Percentiles rank a stretch among this genome's conserved stretches.
Conservation (phyloP, 139 green algal species). For the Gonium pectorale region DNA sequence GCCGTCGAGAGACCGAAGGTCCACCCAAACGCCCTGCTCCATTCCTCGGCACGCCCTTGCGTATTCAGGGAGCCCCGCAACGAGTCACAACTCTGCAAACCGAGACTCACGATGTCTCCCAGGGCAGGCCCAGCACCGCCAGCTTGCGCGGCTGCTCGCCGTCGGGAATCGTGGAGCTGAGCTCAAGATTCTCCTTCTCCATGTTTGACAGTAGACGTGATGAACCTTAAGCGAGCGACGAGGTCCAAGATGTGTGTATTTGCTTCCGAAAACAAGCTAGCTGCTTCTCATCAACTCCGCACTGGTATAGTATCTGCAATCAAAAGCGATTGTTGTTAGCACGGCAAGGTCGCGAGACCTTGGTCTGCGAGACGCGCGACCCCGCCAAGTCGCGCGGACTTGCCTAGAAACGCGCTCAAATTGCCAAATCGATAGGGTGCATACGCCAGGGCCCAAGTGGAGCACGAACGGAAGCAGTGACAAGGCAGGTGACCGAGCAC, state of each 20-base stretch:
- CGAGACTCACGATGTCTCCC: conserved; percentile 73
- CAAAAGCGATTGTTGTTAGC: background rate
- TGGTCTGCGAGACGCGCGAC: background rate
- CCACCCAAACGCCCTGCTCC: no score
- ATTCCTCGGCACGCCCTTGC: no score
- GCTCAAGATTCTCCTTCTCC: conserved; percentile 42
- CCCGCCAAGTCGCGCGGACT: background rate
- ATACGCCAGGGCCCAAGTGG: background rate
- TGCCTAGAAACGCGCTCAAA: background rate
- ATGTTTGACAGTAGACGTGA: background rate
- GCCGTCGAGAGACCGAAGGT: no score
- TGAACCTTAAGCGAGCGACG: background rate
- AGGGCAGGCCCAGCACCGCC: conserved; percentile 80
- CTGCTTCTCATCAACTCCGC: conserved; percentile 22
- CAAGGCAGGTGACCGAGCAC: background rate
- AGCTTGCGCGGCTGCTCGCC: conserved; percentile 67
- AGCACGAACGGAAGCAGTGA: background rate
- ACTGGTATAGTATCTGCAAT: background rate
- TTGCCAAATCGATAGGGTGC: background rate
- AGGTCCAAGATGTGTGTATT: background rate
- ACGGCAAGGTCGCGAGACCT: background rate
- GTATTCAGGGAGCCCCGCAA: no score
- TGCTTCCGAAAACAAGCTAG: background rate
- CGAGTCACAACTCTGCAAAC: background rate
- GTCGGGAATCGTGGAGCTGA: conserved; percentile 15